Evolutionary conservation across 495 filamentous ascomycete species (phyloP).

Genomic region (Thermochaetoides thermophila): DNA sequence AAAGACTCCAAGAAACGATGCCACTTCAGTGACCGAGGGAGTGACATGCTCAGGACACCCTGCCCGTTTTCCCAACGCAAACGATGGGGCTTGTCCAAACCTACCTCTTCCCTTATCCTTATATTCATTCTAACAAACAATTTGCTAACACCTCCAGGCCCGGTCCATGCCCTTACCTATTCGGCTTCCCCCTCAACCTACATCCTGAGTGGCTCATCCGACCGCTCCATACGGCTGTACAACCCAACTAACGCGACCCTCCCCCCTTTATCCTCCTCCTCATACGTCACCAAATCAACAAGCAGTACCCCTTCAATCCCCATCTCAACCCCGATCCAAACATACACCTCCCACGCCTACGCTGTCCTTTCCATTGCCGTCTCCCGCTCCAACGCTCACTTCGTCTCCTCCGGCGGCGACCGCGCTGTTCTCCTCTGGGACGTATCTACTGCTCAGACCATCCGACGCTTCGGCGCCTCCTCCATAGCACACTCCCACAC

Average conservation of each 20-base stretch:
- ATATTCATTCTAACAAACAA: not conserved
- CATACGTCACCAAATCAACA: conserved; percentile 8
- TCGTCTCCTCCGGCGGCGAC: conserved; percentile 76
- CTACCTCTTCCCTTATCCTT: not conserved
- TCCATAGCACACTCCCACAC: conserved; percentile 41
- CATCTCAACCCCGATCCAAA: conserved; percentile 51
- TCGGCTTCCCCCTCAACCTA: conserved; percentile 53
- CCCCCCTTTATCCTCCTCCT: conserved; percentile 23
- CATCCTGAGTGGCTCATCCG: conserved; percentile 73
- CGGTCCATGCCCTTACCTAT: conserved; percentile 61
- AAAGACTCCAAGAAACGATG: too few relatives aligned
- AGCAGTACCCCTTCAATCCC: conserved; percentile 11
- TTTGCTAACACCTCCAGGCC: conserved; percentile 31
- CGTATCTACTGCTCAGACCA: conserved; percentile 59
- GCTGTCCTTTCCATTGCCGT: conserved; percentile 71
- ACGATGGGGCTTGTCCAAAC: too few relatives aligned
- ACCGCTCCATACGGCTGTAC: conserved; percentile 74
- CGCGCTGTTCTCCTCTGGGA: conserved; percentile 88
- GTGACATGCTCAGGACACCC: too few relatives aligned
- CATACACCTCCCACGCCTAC: conserved; percentile 81
- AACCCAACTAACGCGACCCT: conserved; percentile 38
- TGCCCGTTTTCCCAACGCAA: too few relatives aligned
- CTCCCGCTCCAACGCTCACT: conserved; percentile 60
- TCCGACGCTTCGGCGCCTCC: conserved; percentile 49
- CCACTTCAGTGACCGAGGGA: too few relatives aligned